phyloP scores from a whole-genome alignment of 805 yeast species.

The Sungouiozyma intestinalis region DNA sequence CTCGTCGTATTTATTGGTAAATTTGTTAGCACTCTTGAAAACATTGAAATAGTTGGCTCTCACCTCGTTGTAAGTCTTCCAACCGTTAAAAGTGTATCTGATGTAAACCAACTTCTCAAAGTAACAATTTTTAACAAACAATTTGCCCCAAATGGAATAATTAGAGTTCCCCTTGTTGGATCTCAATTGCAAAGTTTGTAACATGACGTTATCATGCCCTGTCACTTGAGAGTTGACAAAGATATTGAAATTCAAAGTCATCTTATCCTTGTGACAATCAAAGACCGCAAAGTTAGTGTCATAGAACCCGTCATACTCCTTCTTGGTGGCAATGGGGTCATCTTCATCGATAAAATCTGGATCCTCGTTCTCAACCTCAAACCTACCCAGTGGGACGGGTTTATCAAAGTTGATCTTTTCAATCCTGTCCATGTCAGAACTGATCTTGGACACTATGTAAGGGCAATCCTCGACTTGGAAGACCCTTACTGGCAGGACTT shows the following conservation, averaged over 20 bases:
- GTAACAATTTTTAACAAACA: slow-evolving; percentile 68
- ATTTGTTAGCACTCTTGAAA: slow-evolving; percentile 6
- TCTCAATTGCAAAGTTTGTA: slow-evolving; percentile 14
- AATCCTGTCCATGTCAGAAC: slow-evolving; percentile 2
- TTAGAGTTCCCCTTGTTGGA: slow-evolving; percentile 4
- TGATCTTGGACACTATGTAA: slow-evolving; percentile 38
- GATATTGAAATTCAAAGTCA: slow-evolving; percentile 18
- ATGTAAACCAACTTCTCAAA: slow-evolving; percentile 59
- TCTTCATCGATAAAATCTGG: slow-evolving; percentile 1
- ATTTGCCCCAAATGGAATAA: slow-evolving; percentile 41
- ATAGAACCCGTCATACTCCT: slow-evolving; percentile 19
- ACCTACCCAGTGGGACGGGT: slow-evolving; percentile 5
- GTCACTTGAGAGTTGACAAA: slow-evolving; percentile 11
- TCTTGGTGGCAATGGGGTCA: slow-evolving; percentile 8
- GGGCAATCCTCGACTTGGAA: slow-evolving; percentile 70
- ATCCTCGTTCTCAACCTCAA: not conserved
- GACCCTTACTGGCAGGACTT: slow-evolving; percentile 56
- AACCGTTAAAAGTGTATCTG: slow-evolving; percentile 65
- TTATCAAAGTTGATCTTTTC: slow-evolving; percentile 7
- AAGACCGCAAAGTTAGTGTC: slow-evolving; percentile 21
- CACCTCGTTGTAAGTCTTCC: slow-evolving; percentile 48
- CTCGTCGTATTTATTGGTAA: slow-evolving; percentile 13
- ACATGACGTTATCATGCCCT: slow-evolving; percentile 12
- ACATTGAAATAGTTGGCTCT: slow-evolving; percentile 17
- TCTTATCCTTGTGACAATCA: slow-evolving; percentile 14